These are phyloP conservation scores for Aphanomyces cochlioides DNA, from an alignment of 352 stramenopile genomes.

Conservation along the genomic window DNA sequence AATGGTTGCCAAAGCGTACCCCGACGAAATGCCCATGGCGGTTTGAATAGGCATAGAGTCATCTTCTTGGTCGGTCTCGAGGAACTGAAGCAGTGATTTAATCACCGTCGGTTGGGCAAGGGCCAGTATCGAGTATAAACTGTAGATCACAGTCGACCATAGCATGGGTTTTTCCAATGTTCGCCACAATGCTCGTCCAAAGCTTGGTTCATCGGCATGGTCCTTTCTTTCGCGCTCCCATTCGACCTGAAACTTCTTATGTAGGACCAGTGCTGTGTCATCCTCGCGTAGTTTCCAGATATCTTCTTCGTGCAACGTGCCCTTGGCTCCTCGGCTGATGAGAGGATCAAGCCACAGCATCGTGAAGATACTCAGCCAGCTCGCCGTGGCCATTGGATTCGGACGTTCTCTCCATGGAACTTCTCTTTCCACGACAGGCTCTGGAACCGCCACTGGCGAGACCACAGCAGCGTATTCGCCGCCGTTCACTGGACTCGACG, in stretches of 20 bases:
- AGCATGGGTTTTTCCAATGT: slow-evolving; percentile 41
- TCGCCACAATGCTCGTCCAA: slow-evolving; percentile 49
- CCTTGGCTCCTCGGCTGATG: slow-evolving; percentile 38
- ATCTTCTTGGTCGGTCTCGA: slow-evolving; percentile 32
- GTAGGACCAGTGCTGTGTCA: slow-evolving; percentile 42
- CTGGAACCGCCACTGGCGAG: neutral
- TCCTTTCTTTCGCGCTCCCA: slow-evolving; percentile 34
- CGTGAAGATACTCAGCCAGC: slow-evolving; percentile 28
- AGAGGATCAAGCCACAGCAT: slow-evolving; percentile 57
- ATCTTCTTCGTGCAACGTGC: slow-evolving; percentile 38
- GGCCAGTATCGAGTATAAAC: slow-evolving; percentile 41
- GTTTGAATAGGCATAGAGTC: slow-evolving; percentile 34
- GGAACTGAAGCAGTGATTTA: slow-evolving; percentile 49
- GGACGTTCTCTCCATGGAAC: neutral
- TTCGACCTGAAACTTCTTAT: slow-evolving; percentile 42
- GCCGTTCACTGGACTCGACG: no score
- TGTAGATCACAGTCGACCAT: slow-evolving; percentile 36
- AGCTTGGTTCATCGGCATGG: slow-evolving; percentile 33
- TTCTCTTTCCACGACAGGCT: neutral
- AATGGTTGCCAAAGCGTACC: slow-evolving; percentile 45
- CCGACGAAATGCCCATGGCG: slow-evolving; percentile 44
- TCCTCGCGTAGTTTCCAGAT: slow-evolving; percentile 45
- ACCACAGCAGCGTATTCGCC: no score
- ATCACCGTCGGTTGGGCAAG: slow-evolving; percentile 53
- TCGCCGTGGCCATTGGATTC: neutral